Base-by-base conservation (phyloP, 116 monocot genomes). In the Zostera marina region DNA sequence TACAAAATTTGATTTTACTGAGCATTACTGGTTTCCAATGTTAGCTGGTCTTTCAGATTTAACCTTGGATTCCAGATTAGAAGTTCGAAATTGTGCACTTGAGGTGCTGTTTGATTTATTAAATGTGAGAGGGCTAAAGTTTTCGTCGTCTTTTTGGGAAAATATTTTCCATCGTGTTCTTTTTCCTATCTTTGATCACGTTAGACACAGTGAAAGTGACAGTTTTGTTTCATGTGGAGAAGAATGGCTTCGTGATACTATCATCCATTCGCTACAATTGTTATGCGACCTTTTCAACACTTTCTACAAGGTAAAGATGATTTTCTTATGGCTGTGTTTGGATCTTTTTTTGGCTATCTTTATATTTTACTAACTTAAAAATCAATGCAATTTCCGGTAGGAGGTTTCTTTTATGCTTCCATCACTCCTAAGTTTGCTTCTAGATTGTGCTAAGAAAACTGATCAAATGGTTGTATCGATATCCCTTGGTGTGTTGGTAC, bases 11-110 rank as follows among this genome's bases (percentile, higher is more conserved):
- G 91, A 98, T 70, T 68, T 90, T n/a, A 90, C 98, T 63, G 98
- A 98, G 68, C 86, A 90, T 63, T 98, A 98, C 46, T 98, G 90
- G 98, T 98, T 98, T 56, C 91, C 91, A 10, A 99, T 91, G 91
- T 73, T 91, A 60, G 91, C 91, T 51, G 99, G 99, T 13, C 62
- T 99, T 51, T 99, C 99, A 64, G 91, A 99, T 67, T 76, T 99
- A 49, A 87, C 87, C 26, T 70, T 87, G 39, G 99, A 99, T 68
- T 59, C 81, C 21, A 80, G 99, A 73, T 48, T 74, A 24, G 87
- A 91, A 77, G 87, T 99, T 12, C 65, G 99, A 48, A 91, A 74
- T 26, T 91, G 99, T 78, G 99, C 99, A 22, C 74, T 99, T 32
- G 91, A 99, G 67, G 91, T 99, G 67, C 74, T 99, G 21, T 99